phyloP scores from a whole-genome alignment of 2,329 filamentous ascomycete genomes.

The Pseudogymnoascus sp. region DNA sequence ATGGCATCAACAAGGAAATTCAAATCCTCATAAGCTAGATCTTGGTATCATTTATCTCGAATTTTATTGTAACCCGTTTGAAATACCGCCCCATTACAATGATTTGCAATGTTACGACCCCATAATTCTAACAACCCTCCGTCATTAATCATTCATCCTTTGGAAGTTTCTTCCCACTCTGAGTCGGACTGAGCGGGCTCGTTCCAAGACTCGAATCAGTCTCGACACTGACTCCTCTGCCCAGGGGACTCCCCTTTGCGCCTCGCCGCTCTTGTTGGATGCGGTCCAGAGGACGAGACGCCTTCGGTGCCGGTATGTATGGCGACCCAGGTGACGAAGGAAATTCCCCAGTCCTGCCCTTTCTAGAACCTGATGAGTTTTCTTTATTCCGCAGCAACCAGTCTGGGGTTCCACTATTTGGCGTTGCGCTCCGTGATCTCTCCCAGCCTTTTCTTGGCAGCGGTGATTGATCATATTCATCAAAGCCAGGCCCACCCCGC shows the following conservation, averaged over 20 bases:
- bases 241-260: slow-evolving; percentile 22
- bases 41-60: background rate
- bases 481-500: background rate
- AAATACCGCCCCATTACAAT: background rate
- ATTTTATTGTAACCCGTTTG: background rate
- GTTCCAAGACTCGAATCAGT: slow-evolving; percentile 27
- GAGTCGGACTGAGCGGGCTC: slow-evolving; percentile 23
- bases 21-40: background rate
- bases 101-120: too few relatives aligned
- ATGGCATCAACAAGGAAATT: background rate
- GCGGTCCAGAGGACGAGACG: slow-evolving; percentile 21
- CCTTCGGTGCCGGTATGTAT: slow-evolving; percentile 21
- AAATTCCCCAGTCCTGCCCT: background rate
- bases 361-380: slow-evolving; percentile 10
- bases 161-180: background rate
- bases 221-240: slow-evolving; percentile 22
- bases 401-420: slow-evolving; percentile 5
- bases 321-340: slow-evolving; percentile 21
- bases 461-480: background rate
- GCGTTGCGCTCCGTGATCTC: background rate
- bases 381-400: slow-evolving; percentile 16
- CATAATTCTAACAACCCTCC: too few relatives aligned
- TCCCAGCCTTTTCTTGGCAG: background rate
- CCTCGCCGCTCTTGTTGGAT: slow-evolving; percentile 16
- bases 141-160: slow-evolving; percentile 1